Evolutionary conservation across 2,329 filamentous ascomycete species (phyloP), one percentile per base, ranked within the genome.

Genomic region (Trichoderma koningii): DNA sequence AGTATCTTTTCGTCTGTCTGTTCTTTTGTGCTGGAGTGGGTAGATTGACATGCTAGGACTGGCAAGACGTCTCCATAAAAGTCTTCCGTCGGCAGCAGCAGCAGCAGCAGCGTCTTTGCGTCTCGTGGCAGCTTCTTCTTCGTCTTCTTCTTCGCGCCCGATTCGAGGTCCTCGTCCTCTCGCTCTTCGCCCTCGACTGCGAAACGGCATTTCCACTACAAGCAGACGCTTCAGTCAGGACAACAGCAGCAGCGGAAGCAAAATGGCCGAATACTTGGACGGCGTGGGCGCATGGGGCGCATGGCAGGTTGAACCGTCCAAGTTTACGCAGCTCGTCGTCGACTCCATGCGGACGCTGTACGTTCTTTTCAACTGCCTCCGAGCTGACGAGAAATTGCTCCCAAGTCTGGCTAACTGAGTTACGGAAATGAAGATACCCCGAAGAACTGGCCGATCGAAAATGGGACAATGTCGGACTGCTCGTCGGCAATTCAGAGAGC

Each of bases 381-480:
- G 9, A 14, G 3, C 14, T 38, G 34, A n/a, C n/a, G n/a, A n/a
- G n/a, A n/a, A n/a, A 30, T 34, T 34, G 34, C 34, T 38, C 5
- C 14, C 7, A 3, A 14, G 5, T 38, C 34, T 14, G 34, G 34
- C 34, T 38, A 14, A 38, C 34, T 38, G 4, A 38, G 14, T 38
- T 14, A 12, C 34, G 12, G 7, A 38, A 38, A 38, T 38, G 14
- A 12, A 95, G 93, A 66, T 99, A 97, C 75, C 95, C 95, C 0
- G 92, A 96, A 74, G 87, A 87, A 66, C 82, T 97, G 48, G 95
- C 95, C 10, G 95, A 98, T 74, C 89, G 89, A 71, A 88, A 90
- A 69, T 99, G 93, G 85, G 95, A 99, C 76, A 99, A 99, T 74
- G 97, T 96, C n/a, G 95, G 95, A 56, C 84, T 97, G 60, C 83